Evolutionary conservation across 306 rosid species (phyloP), one percentile per base, ranked within the genome.

Genomic region (Prunus dulcis): DNA sequence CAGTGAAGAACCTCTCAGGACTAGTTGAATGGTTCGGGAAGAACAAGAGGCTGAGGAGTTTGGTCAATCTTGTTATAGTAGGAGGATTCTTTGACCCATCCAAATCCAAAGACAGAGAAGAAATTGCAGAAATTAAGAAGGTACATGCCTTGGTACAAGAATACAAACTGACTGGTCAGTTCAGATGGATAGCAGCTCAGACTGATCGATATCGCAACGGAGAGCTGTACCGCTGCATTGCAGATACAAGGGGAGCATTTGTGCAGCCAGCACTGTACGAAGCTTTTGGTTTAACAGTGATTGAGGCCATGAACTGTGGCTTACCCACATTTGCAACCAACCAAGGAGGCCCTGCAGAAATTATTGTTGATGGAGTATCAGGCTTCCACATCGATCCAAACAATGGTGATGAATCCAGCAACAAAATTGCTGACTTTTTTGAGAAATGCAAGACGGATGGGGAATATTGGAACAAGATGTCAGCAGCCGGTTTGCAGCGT

Each of bases 241-340:
- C 96, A 0, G 98, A 94, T 32, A 76, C 96, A 58, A 94, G 85
- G 78, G 98, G 96, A 67, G 95, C 97, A 71, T 94, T 94, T 78
- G 98, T 94, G 86, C 98, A 94, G 79, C 98, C 98, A 55, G 97
- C 98, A 73, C 47, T 88, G 71, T 91, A 94, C 47, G 98, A 94
- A 73, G 98, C 96, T 6, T 94, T 94, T 75, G 98, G 98, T 43
- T 91, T 94, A 12, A 94, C 98, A 25, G 98, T 94, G 49, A 89
- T 94, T 56, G 98, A 94, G 81, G 98, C 98, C 30, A 90, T 94
- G 97, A 94, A 91, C 89, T 90, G 97, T 78, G 98, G 98, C 53
- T 62, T 94, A 50, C 98, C 98, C 25, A 86, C 95, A 58, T 94
- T 94, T 75, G 98, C 97, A 4, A 94, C 98, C 43, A 90, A 90